Evolutionary conservation across 2,329 filamentous ascomycete species (phyloP).

Genomic region (Monosporascus sp.): DNA sequence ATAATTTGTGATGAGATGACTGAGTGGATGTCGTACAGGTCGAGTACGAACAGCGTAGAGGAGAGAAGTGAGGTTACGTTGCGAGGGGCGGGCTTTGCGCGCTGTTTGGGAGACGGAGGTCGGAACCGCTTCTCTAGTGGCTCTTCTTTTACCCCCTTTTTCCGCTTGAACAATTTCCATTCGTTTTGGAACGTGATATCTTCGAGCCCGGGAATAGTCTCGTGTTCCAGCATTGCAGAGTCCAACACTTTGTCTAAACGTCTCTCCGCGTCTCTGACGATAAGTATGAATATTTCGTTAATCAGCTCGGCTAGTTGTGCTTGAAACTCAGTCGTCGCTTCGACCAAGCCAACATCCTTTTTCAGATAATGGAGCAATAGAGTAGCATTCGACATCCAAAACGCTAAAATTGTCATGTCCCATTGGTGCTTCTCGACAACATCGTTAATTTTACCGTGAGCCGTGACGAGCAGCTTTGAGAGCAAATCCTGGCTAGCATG

Average conservation of each 20-base stretch:
- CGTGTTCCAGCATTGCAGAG: slow-evolving; percentile 90
- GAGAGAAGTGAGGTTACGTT: slow-evolving; percentile 95
- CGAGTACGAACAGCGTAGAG: slow-evolving; percentile 92
- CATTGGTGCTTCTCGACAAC: slow-evolving; percentile 95
- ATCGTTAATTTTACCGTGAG: slow-evolving; percentile 94
- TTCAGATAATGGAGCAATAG: slow-evolving; percentile 94
- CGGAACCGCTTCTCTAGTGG: slow-evolving; percentile 85
- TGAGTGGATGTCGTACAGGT: slow-evolving; percentile 98
- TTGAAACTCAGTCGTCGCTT: slow-evolving; percentile 83
- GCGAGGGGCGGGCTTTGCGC: slow-evolving; percentile 85
- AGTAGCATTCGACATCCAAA: slow-evolving; percentile 98
- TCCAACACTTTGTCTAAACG: slow-evolving; percentile 95
- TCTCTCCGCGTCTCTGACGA: slow-evolving; percentile 91
- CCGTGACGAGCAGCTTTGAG: slow-evolving; percentile 70
- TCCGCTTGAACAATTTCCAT: slow-evolving; percentile 94
- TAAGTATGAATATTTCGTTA: slow-evolving; percentile 97
- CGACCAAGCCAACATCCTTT: slow-evolving; percentile 78
- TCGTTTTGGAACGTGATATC: slow-evolving; percentile 97
- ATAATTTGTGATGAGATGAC: slow-evolving; percentile 91
- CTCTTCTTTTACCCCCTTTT: slow-evolving; percentile 84
- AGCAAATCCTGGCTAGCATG: slow-evolving; percentile 84
- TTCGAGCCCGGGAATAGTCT: slow-evolving; percentile 95
- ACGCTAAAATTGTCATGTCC: slow-evolving; percentile 99
- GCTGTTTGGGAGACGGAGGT: slow-evolving; percentile 86
- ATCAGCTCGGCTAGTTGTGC: slow-evolving; percentile 89